Evolutionary conservation across 345 rosid genomes (phyloP).

Genomic region (Lumnitzera racemosa): DNA sequence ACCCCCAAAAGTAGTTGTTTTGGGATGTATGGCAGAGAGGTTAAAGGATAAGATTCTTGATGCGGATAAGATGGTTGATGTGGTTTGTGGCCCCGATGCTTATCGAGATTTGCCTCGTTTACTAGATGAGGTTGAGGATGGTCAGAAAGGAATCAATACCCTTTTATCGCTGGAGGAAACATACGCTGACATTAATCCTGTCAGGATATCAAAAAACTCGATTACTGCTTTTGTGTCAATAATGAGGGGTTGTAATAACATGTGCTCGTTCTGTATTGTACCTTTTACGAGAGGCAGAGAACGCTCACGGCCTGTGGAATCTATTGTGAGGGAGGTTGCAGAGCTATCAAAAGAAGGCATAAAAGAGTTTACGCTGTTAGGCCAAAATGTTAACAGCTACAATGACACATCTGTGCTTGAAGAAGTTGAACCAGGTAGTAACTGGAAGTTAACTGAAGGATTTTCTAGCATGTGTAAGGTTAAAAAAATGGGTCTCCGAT

Average conservation of each 20-base stretch:
- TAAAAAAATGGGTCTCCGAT: conserved; percentile 67
- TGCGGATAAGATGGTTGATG: conserved; percentile 97
- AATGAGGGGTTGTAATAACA: conserved; percentile 97
- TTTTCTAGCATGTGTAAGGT: conserved; percentile 80
- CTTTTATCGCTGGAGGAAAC: conserved; percentile 95
- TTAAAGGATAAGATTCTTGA: conserved; percentile 82
- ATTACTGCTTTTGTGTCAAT: conserved; percentile 81
- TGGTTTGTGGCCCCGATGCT: conserved; percentile 94
- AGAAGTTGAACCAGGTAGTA: conserved; percentile 56
- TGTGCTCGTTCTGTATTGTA: conserved; percentile 96
- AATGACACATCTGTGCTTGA: conserved; percentile 59
- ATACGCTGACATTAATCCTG: conserved; percentile 81
- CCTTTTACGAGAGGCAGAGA: conserved; percentile 96
- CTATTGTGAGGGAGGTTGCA: conserved; percentile 75
- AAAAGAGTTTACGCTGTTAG: conserved; percentile 89
- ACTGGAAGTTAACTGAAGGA: conserved; percentile 77
- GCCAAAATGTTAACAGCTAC: conserved; percentile 94
- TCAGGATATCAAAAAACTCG: conserved; percentile 56
- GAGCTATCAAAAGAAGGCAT: conserved; percentile 82
- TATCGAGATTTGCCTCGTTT: conserved; percentile 83
- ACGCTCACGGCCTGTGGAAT: conserved; percentile 81
- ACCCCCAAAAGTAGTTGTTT: conserved; percentile 88
- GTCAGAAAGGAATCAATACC: conserved; percentile 90
- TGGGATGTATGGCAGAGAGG: conserved; percentile 99
- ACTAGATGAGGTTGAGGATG: conserved; percentile 79